Conservation (phyloP, 371 early-diverging fungal species). For the Massospora cicadina region DNA sequence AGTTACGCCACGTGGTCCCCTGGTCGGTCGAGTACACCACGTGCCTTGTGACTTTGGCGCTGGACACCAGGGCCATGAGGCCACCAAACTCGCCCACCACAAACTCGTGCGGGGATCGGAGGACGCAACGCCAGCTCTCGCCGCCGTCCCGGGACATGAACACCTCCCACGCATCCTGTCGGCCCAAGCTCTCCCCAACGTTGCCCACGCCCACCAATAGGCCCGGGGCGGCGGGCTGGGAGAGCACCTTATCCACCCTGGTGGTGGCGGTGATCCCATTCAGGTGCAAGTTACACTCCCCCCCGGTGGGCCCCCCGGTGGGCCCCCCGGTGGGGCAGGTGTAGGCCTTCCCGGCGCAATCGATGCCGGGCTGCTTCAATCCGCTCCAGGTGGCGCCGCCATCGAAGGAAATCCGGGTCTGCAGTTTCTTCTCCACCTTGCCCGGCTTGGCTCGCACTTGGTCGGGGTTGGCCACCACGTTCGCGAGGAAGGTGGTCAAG, state of each 20-base stretch:
- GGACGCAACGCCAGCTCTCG: conserved; percentile 55
- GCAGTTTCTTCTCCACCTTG: conserved; percentile 31
- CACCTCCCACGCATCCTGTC: conserved; percentile 59
- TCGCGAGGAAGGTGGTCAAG: conserved; percentile 68
- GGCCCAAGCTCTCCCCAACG: conserved; percentile 48
- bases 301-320: conserved; percentile 59
- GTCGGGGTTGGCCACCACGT: conserved; percentile 53
- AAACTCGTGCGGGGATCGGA: conserved; percentile 69
- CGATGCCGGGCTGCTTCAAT: conserved; percentile 26
- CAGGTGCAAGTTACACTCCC: conserved; percentile 65
- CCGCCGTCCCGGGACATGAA: conserved; percentile 77
- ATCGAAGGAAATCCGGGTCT: conserved; percentile 73
- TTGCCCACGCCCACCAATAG: conserved; percentile 79
- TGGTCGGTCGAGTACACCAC: conserved; percentile 63
- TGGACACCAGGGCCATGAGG: conserved; percentile 52
- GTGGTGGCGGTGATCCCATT: conserved; percentile 59
- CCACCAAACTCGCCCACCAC: conserved; percentile 78
- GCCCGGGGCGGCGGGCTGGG: conserved; percentile 59
- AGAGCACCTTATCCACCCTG: conserved; percentile 48
- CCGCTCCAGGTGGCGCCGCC: conserved; percentile 45
- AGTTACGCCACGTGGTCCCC: conserved; percentile 55
- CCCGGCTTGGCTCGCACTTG: conserved; percentile 24
- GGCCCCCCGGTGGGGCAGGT: conserved; percentile 26
- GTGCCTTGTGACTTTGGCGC: conserved; percentile 42
- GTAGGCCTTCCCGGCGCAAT: conserved; percentile 24